Evolutionary conservation across 2,329 filamentous ascomycete species (phyloP).

Genomic region (Penicillium griseofulvum): DNA sequence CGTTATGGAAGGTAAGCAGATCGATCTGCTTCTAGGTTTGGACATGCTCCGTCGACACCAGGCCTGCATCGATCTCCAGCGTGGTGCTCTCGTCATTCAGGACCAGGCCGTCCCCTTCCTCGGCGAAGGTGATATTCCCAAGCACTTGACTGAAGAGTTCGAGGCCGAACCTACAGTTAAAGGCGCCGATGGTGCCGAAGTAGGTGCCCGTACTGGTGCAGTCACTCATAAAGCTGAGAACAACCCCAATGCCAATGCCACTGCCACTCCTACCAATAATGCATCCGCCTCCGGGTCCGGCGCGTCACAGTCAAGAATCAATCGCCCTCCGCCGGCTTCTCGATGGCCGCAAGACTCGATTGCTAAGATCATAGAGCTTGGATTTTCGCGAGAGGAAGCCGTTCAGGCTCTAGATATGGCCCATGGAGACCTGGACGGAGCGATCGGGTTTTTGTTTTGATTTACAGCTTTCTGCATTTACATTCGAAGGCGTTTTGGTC

Average conservation of each 20-base stretch:
- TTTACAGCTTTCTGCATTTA: slow-evolving; percentile 32
- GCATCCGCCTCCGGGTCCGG: slow-evolving; percentile 17
- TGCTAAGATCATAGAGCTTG: slow-evolving; percentile 71
- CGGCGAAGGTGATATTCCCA: slow-evolving; percentile 92
- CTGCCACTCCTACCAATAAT: slow-evolving; percentile 6
- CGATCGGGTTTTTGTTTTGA: slow-evolving; percentile 82
- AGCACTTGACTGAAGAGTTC: slow-evolving; percentile 66
- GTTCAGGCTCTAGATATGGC: slow-evolving; percentile 78
- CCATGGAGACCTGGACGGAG: slow-evolving; percentile 80
- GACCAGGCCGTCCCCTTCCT: slow-evolving; percentile 86
- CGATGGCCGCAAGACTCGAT: slow-evolving; percentile 63
- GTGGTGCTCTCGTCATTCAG: slow-evolving; percentile 83
- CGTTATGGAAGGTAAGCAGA: slow-evolving; percentile 98
- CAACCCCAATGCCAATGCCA: slow-evolving; percentile 7
- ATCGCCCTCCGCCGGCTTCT: slow-evolving; percentile 29
- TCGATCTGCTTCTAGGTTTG: slow-evolving; percentile 86
- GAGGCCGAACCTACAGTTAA: slow-evolving; percentile 78
- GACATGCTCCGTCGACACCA: slow-evolving; percentile 98
- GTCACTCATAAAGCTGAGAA: slow-evolving; percentile 39
- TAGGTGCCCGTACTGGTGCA: slow-evolving; percentile 79
- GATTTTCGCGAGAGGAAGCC: slow-evolving; percentile 73
- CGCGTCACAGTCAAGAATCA: slow-evolving; percentile 21
- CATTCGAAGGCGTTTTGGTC: slow-evolving; percentile 13
- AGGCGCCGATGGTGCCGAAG: slow-evolving; percentile 83
- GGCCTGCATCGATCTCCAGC: slow-evolving; percentile 82